Evolutionary conservation across 352 stramenopile species (phyloP).

Genomic region (Blastocystis sp.): DNA sequence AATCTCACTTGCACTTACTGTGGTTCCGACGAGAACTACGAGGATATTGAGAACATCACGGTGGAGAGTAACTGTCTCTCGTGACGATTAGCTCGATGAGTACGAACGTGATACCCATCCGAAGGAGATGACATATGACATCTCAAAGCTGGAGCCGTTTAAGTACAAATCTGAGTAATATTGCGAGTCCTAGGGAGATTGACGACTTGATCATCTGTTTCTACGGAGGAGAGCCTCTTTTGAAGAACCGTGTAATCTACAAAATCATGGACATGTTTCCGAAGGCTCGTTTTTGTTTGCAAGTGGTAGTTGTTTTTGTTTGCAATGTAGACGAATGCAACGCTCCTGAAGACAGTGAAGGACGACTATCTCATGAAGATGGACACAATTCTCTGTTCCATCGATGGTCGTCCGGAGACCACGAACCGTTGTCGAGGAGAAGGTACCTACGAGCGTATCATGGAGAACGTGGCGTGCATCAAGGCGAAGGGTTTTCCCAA

Average conservation of each 20-base stretch:
- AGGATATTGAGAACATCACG: slow-evolving; percentile 63
- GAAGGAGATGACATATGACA: slow-evolving; percentile 60
- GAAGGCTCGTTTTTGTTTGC: slow-evolving; percentile 24
- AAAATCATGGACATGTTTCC: slow-evolving; percentile 67
- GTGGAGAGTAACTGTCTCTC: background rate
- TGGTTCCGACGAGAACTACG: slow-evolving; percentile 66
- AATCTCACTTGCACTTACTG: slow-evolving; percentile 67
- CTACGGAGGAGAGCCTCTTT: slow-evolving; percentile 66
- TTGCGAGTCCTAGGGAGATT: slow-evolving; percentile 2
- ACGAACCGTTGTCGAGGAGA: slow-evolving; percentile 66
- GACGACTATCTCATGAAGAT: slow-evolving; percentile 65
- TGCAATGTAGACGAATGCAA: slow-evolving; percentile 66
- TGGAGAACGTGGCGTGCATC: slow-evolving; percentile 67
- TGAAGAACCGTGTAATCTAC: slow-evolving; percentile 66
- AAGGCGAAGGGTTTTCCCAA: slow-evolving; percentile 66
- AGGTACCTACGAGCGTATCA: slow-evolving; percentile 66
- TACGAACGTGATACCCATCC: slow-evolving; percentile 59
- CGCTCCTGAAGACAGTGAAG: slow-evolving; percentile 66
- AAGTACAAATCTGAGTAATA: background rate
- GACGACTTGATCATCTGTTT: slow-evolving; percentile 67
- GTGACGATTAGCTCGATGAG: slow-evolving; percentile 40
- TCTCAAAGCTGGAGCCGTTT: slow-evolving; percentile 52
- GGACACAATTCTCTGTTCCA: slow-evolving; percentile 66
- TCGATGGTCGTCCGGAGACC: slow-evolving; percentile 66
- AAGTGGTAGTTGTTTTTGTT: slow-evolving; percentile 15